A percentile compares a stretch with the other conserved stretches of the same genome.
Evolutionary conservation across 2,329 filamentous ascomycete genomes (phyloP).

Genomic region (Pestalotiopsis sp.): DNA sequence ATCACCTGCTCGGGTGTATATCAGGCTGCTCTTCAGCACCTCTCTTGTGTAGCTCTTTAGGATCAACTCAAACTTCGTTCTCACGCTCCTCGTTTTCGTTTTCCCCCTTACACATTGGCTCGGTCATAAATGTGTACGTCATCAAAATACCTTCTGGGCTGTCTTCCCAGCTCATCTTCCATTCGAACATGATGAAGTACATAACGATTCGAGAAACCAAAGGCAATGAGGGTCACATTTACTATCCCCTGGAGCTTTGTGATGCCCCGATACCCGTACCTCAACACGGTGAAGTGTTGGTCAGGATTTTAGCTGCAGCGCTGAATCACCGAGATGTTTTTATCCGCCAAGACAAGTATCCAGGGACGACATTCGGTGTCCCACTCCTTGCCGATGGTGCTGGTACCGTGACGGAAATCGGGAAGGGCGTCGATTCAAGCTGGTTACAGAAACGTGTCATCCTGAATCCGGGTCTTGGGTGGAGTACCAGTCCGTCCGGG

Average conservation of each 20-base stretch:
- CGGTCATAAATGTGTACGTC: too few species aligned
- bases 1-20: too few species aligned
- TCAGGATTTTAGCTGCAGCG: constrained; percentile 74
- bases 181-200: too few species aligned
- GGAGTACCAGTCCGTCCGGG: constrained; percentile 69
- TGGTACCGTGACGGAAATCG: background rate
- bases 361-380: constrained; percentile 42
- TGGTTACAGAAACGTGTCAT: constrained; percentile 52
- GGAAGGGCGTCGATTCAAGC: background rate
- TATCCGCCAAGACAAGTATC: constrained; percentile 86
- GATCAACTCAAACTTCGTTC: too few species aligned
- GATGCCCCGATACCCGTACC: constrained; percentile 63
- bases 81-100: too few species aligned
- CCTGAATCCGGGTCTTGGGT: constrained; percentile 74
- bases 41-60: too few species aligned
- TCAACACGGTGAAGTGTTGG: constrained; percentile 65
- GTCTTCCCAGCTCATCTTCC: too few species aligned
- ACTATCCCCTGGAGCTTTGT: constrained; percentile 68
- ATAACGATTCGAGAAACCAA: constrained; percentile 29
- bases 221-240: constrained; percentile 83
- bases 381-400: background rate
- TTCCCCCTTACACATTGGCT: too few species aligned
- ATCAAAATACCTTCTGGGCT: too few species aligned
- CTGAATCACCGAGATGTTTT: constrained; percentile 94
- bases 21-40: too few species aligned